Evolutionary conservation across 345 rosid genomes (phyloP).

Genomic region (Linum usitatissimum): DNA sequence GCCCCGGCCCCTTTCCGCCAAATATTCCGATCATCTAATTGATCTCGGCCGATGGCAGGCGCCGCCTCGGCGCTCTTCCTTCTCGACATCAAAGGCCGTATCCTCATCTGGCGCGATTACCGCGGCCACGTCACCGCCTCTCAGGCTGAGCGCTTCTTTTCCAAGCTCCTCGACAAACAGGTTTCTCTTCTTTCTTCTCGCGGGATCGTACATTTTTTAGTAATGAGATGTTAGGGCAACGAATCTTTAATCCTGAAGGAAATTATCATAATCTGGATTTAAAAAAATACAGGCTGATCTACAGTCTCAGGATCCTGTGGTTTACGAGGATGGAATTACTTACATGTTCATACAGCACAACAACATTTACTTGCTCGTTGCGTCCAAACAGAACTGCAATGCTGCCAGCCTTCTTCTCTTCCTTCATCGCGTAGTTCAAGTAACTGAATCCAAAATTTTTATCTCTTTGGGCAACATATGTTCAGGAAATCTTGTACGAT

Average conservation of each 20-base stretch:
- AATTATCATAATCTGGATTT: neutral
- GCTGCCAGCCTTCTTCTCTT: conserved; percentile 88
- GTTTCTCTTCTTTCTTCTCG: conserved; percentile 12
- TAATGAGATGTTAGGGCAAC: no score
- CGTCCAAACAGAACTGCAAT: conserved; percentile 89
- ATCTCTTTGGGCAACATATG: neutral
- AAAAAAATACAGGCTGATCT: conserved; percentile 63
- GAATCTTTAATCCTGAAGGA: neutral
- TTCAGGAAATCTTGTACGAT: neutral
- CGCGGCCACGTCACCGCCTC: conserved; percentile 83
- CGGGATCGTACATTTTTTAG: no score
- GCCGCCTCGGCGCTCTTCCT: conserved; percentile 92
- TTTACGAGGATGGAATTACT: conserved; percentile 80
- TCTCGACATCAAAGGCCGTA: conserved; percentile 87
- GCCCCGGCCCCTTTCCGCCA: neutral
- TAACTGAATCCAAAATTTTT: conserved; percentile 23
- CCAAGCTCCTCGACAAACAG: conserved; percentile 92
- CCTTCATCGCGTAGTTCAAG: conserved; percentile 88
- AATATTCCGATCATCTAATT: no score
- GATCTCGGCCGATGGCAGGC: conserved; percentile 50
- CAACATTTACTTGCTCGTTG: conserved; percentile 82
- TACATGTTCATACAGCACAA: conserved; percentile 93
- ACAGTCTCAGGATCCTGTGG: conserved; percentile 96
- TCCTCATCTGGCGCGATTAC: conserved; percentile 93
- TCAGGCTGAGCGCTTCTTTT: conserved; percentile 89